Base-by-base conservation (phyloP, 352 stramenopile species). In the Globisporangium solare region DNA sequence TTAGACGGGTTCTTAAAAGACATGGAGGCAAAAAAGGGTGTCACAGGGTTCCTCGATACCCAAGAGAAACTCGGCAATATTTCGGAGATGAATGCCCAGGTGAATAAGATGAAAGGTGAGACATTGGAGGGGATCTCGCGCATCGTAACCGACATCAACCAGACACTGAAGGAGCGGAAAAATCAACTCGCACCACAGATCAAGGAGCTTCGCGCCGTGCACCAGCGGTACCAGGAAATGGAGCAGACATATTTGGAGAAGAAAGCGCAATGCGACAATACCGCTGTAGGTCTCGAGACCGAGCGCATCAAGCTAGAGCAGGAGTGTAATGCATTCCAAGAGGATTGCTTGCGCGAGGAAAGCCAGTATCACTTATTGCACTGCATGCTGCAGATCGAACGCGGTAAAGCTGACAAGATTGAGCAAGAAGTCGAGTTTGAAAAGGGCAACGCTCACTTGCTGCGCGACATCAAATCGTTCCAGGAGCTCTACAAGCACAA, bases 101-200 rank as follows among this genome's bases (percentile, higher is more conserved):
- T 97, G 45, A 96, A 98, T 68, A 79, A 92, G 56, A 61, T 92
- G 37, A 98, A 98, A 60, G 86, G 84, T 11, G 77, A 96, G 66
- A 98, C 88, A 27, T 78, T 98, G 15, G 91, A 98, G 59, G 94
- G 98, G 58, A 97, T 98, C 51, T 97, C 88, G 41, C 73, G 71
- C 20, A 82, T 97, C 35, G 91, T 98, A 14, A 88, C 89, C 8
- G 79, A 96, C 48, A 97, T 98, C 50, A 96, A 94, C 64, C 70
- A 96, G 56, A 86, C 89, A 39, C 73, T 97, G 24, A 95, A 89
- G 41, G 88, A 95, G 49, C 79, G 94, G 20, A 97, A 97, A 62
- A 92, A 86, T 51, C 92, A 97, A 47, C 68, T 98, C 27, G 88
- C 91, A 20, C 94, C 92, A 51, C 86, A 97, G 66, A 96, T 98